Evolutionary conservation across 2,329 filamentous ascomycete species (phyloP).

Genomic region (Cladophialophora yegresii): DNA sequence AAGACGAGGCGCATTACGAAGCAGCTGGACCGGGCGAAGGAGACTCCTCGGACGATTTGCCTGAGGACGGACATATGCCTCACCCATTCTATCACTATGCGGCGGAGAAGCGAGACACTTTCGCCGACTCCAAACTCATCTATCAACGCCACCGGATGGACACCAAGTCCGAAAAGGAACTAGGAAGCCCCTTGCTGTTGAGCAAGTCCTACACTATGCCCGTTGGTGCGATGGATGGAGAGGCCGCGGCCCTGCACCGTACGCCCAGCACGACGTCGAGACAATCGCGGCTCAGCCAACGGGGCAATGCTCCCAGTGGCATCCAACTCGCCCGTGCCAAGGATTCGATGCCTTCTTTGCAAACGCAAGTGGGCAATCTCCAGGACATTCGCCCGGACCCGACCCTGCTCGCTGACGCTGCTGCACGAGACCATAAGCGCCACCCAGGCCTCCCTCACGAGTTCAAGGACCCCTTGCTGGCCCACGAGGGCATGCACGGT

Average conservation of each 20-base stretch:
- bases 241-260: slow-evolving; percentile 31
- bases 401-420: slow-evolving; percentile 51
- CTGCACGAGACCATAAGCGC: slow-evolving; percentile 52
- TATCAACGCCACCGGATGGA: slow-evolving; percentile 82
- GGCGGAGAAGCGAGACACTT: slow-evolving; percentile 90
- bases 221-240: slow-evolving; percentile 22
- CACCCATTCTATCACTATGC: slow-evolving; percentile 85
- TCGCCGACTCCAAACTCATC: slow-evolving; percentile 92
- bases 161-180: slow-evolving; percentile 43
- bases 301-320: slow-evolving; percentile 20
- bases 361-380: slow-evolving; percentile 27
- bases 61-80: slow-evolving; percentile 29
- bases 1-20: slow-evolving; percentile 3
- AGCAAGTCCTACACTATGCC: slow-evolving; percentile 40
- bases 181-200: slow-evolving; percentile 39
- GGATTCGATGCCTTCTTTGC: slow-evolving; percentile 31
- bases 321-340: slow-evolving; percentile 21
- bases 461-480: slow-evolving; percentile 55
- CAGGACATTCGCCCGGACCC: slow-evolving; percentile 21
- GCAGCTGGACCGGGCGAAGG: slow-evolving; percentile 20
- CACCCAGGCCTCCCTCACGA: slow-evolving; percentile 59
- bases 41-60: slow-evolving; percentile 31
- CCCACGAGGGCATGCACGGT: slow-evolving; percentile 59
- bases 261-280: slow-evolving; percentile 36
- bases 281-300: slow-evolving; percentile 33